Conservation (phyloP, 768 basidiomycete genomes). For the Naganishia kalamii region DNA sequence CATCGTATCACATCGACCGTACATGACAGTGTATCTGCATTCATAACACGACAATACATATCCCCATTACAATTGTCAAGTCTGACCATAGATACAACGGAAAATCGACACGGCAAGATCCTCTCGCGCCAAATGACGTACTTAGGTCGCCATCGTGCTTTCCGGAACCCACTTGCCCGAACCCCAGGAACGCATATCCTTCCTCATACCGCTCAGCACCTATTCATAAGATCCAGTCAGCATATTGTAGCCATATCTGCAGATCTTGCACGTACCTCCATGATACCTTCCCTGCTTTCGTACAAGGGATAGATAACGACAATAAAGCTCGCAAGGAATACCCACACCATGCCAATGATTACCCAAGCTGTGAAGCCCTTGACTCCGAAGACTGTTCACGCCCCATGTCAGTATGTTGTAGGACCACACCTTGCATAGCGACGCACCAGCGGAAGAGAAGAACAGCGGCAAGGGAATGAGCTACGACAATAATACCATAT, state of each 20-base stretch:
- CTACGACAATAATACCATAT: conserved; percentile 50
- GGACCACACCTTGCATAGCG: conserved; percentile 20
- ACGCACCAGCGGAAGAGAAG: conserved; percentile 58
- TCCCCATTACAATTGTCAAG: too few species aligned
- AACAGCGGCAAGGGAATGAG: conserved; percentile 80
- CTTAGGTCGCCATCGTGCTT: too few species aligned
- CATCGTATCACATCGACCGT: too few species aligned
- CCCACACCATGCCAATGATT: conserved; percentile 72
- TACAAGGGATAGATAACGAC: conserved; percentile 81
- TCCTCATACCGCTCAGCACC: conserved; percentile 1
- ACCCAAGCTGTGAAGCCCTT: conserved; percentile 60
- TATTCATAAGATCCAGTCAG: not conserved
- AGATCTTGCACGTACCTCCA: conserved; percentile 53
- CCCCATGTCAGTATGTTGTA: not conserved
- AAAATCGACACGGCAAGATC: too few species aligned
- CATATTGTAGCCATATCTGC: too few species aligned
- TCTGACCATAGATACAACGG: too few species aligned
- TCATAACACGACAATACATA: too few species aligned
- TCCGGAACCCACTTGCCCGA: conserved; percentile 10
- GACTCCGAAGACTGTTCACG: conserved; percentile 28
- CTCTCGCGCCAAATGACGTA: too few species aligned
- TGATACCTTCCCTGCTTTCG: conserved; percentile 68
- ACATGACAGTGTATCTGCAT: too few species aligned
- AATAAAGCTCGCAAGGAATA: conserved; percentile 65
- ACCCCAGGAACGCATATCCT: conserved; percentile 8